These are phyloP conservation scores for Dactylellina cionopaga DNA, from an alignment of 2,329 filamentous ascomycete genomes.

Conservation along the genomic window DNA sequence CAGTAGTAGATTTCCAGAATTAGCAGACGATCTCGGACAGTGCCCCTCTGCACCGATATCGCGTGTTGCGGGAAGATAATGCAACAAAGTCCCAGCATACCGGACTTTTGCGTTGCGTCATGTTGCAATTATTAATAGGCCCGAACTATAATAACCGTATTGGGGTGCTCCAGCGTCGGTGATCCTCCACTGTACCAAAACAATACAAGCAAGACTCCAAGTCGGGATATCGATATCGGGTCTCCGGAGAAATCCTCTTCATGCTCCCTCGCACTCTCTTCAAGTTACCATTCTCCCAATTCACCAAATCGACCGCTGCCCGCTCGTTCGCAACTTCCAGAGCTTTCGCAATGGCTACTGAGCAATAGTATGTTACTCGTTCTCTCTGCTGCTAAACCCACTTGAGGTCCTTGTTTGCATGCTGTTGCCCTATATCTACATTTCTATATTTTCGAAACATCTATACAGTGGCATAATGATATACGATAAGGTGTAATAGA, in stretches of 20 bases:
- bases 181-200: conserved; percentile 32
- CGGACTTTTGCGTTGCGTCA: background rate
- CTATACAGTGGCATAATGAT: no score
- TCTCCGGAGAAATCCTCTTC: conserved; percentile 19
- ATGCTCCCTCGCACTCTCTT: background rate
- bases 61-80: no score
- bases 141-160: background rate
- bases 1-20: no score
- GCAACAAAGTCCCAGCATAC: no score
- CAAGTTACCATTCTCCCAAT: background rate
- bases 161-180: background rate
- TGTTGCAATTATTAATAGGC: background rate
- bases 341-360: conserved; percentile 39
- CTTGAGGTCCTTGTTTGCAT: no score
- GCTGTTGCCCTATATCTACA: no score
- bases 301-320: background rate
- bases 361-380: conserved; percentile 52
- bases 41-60: no score
- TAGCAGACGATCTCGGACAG: no score
- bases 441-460: no score
- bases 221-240: no score
- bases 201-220: no score
- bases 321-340: conserved; percentile 26
- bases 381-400: no score
- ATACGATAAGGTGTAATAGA: background rate